phyloP scores from a whole-genome alignment of 257 asterid genomes.

The Agastache rugosa region DNA sequence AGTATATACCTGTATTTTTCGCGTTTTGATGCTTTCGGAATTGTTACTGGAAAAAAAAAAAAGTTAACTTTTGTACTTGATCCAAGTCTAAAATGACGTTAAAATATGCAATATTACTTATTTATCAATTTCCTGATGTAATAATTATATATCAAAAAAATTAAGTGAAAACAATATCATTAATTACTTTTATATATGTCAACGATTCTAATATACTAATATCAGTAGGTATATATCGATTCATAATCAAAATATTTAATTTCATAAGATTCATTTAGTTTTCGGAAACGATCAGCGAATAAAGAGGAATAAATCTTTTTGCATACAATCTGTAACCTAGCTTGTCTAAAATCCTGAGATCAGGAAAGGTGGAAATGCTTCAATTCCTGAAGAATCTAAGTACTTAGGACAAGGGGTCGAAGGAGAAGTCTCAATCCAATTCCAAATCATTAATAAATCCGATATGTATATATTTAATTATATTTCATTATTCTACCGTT shows the following conservation, averaged over 20 bases:
- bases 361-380: constrained; percentile 18
- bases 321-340: neutral
- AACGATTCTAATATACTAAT: neutral
- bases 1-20: constrained; percentile 25
- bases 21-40: constrained; percentile 15
- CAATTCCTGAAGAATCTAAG: constrained; percentile 3
- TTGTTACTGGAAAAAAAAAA: constrained; percentile 2
- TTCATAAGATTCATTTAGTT: neutral
- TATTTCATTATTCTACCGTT: neutral
- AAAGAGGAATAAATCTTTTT: neutral
- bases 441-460: neutral
- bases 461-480: neutral
- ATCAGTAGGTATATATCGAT: neutral
- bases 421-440: constrained; percentile 19
- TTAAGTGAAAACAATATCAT: neutral
- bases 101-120: neutral
- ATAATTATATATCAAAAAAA: too few species aligned
- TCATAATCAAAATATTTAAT: neutral
- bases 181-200: neutral
- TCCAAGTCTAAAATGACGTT: neutral
- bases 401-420: constrained; percentile 6
- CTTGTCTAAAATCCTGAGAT: constrained; percentile 1
- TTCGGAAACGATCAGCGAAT: neutral
- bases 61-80: constrained; percentile 14
- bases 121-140: neutral